Evolutionary conservation across 257 asterid species (phyloP).

Genomic region (Primulina tabacum): DNA sequence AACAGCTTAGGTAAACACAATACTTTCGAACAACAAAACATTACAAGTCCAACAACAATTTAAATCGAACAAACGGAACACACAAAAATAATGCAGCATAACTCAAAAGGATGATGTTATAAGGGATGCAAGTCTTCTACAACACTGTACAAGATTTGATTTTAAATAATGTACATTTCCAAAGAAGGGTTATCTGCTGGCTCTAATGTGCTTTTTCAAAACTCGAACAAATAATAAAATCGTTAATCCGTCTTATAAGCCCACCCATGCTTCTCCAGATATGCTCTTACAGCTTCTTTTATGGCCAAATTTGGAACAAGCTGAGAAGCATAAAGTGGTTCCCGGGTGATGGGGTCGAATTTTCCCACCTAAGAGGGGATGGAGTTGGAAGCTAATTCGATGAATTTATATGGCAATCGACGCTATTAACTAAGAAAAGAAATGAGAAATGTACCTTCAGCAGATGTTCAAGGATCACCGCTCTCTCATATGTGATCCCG

Average conservation of each 20-base stretch:
- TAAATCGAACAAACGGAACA: no score
- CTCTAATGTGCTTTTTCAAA: neutral
- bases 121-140: neutral
- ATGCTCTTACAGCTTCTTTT: constrained; percentile 83
- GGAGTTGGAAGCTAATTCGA: constrained; percentile 21
- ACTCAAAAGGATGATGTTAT: no score
- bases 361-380: constrained; percentile 59
- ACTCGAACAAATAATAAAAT: constrained; percentile 2
- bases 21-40: no score
- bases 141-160: neutral
- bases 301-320: constrained; percentile 83
- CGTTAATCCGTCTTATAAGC: constrained; percentile 68
- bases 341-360: constrained; percentile 81
- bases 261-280: constrained; percentile 71
- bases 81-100: neutral
- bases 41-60: neutral
- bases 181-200: neutral
- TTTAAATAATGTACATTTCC: neutral
- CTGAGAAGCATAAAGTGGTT: constrained; percentile 55
- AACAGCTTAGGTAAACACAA: no score
- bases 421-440: neutral
- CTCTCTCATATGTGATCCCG: constrained; percentile 94
- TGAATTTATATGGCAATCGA: neutral
- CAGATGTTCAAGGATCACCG: constrained; percentile 69
- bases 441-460: constrained; percentile 43